Conservation (phyloP, 495 filamentous ascomycete species). For the Talaromyces stipitatus region DNA sequence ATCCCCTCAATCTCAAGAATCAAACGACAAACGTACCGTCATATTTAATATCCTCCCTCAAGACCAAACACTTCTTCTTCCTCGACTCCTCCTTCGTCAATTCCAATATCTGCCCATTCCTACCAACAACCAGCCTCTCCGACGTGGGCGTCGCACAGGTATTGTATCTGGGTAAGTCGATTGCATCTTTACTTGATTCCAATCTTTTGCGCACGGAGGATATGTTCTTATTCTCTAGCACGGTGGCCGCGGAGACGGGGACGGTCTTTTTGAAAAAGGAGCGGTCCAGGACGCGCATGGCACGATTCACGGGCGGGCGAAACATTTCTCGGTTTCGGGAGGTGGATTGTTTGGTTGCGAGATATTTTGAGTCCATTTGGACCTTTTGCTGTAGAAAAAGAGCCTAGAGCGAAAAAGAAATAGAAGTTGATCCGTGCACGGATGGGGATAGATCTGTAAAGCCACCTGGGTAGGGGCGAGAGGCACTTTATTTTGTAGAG, state of each 20-base stretch:
- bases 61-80: constrained; percentile 63
- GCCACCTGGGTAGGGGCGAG: too few species aligned
- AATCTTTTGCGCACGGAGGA: constrained; percentile 55
- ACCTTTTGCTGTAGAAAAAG: not conserved
- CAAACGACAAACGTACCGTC: constrained; percentile 54
- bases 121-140: constrained; percentile 29
- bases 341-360: constrained; percentile 4
- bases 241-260: constrained; percentile 66
- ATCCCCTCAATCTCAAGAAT: constrained; percentile 54
- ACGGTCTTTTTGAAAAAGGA: constrained; percentile 72
- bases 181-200: constrained; percentile 45
- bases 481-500: not conserved
- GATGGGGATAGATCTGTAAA: not conserved
- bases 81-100: constrained; percentile 14
- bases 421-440: constrained; percentile 10
- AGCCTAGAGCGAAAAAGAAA: constrained; percentile 17
- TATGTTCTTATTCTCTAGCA: constrained; percentile 67
- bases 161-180: constrained; percentile 47
- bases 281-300: constrained; percentile 71
- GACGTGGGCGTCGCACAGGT: constrained; percentile 24
- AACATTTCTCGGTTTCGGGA: constrained; percentile 44
- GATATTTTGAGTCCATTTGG: constrained; percentile 14
- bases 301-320: constrained; percentile 74
- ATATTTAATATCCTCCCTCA: constrained; percentile 59
- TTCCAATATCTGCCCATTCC: constrained; percentile 26